A percentile compares a stretch with the other conserved stretches of the same genome.
Evolutionary conservation across 2,329 filamentous ascomycete species (phyloP).

Genomic region (Colletotrichum phormii): DNA sequence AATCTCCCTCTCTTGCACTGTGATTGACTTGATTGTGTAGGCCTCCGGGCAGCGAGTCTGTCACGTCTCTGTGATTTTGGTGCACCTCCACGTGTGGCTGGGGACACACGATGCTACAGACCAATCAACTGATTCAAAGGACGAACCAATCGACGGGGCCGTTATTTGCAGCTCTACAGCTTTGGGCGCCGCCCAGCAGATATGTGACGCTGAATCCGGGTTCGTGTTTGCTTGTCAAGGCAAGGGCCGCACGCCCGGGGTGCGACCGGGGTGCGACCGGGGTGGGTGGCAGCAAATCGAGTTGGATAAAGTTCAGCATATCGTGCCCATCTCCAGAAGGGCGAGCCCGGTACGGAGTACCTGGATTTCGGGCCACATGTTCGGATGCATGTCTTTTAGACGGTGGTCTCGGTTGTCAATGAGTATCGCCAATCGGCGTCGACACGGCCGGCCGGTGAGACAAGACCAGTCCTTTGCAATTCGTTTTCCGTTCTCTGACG

Average conservation of each 20-base stretch:
- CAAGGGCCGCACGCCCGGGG: not conserved
- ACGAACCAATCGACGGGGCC: not conserved
- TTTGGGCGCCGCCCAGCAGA: not conserved
- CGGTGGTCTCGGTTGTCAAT: not conserved
- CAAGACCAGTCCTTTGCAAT: not conserved
- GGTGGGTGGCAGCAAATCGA: not conserved
- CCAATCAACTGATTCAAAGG: not conserved
- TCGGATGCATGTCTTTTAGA: not conserved
- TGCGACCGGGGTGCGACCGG: not conserved
- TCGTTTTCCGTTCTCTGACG: not conserved
- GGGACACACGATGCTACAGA: not conserved
- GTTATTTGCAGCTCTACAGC: conserved; percentile 18
- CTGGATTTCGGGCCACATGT: not conserved
- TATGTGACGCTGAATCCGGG: not conserved
- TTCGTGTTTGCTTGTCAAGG: conserved; percentile 14
- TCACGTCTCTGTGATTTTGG: too few relatives aligned
- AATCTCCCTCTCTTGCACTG: not conserved
- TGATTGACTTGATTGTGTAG: not conserved
- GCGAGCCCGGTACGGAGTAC: not conserved
- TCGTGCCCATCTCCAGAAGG: conserved; percentile 5
- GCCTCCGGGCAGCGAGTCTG: too few relatives aligned
- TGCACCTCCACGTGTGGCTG: not conserved
- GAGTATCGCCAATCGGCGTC: not conserved
- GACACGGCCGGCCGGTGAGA: not conserved
- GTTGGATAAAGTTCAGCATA: not conserved